phyloP scores from a whole-genome alignment of 2,329 filamentous ascomycete species.

The Aspergillus melleus region DNA sequence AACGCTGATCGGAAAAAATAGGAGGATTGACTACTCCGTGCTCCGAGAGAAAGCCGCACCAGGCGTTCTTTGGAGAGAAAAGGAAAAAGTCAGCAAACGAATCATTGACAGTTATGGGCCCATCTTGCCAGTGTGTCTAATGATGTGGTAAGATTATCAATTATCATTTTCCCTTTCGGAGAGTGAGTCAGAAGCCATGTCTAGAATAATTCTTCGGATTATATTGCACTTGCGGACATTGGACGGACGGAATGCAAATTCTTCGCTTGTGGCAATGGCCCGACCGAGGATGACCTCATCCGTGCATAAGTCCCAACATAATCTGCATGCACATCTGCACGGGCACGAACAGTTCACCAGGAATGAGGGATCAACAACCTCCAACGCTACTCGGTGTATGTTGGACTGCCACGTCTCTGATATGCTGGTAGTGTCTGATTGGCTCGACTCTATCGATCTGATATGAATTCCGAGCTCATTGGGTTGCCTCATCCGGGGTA shows the following conservation, averaged over 20 bases:
- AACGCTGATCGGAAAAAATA: background rate
- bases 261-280: too few relatives aligned
- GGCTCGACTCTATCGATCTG: too few relatives aligned
- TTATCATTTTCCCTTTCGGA: background rate
- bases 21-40: background rate
- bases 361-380: background rate
- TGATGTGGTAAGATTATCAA: background rate
- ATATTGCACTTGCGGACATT: too few relatives aligned
- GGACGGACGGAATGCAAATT: too few relatives aligned
- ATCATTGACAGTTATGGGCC: background rate
- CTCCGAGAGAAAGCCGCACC: background rate
- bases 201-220: too few relatives aligned
- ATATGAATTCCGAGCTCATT: background rate
- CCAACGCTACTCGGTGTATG: background rate
- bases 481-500: too few relatives aligned
- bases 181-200: background rate
- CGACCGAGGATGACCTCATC: background rate
- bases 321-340: too few relatives aligned
- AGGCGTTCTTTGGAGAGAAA: background rate
- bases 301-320: background rate
- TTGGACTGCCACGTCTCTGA: background rate
- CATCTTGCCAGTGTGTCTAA: background rate
- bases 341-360: background rate
- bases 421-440: background rate
- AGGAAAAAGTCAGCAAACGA: background rate